Percentiles rank a stretch among this genome's conserved stretches.
Conservation (phyloP, 805 yeast species). For the Torulaspora microellipsoides region DNA sequence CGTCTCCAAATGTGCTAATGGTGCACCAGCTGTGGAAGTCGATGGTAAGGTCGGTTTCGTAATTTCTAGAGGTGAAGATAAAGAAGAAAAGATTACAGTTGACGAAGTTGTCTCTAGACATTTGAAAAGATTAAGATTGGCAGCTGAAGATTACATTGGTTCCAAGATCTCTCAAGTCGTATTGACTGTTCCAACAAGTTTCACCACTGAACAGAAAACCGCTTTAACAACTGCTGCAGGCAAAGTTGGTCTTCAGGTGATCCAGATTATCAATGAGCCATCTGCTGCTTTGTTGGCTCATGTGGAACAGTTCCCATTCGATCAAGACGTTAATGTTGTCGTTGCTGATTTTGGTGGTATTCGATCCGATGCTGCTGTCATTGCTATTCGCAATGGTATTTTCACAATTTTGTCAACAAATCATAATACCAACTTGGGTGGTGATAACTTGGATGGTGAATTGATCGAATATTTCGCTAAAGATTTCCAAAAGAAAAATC, state of each 20-base stretch:
- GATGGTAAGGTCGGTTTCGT: conserved; percentile 69
- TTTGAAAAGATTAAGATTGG: conserved; percentile 69
- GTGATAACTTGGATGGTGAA: conserved; percentile 76
- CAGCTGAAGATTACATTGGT: conserved; percentile 93
- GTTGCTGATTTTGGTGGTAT: conserved; percentile 97
- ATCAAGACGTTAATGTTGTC: conserved; percentile 41
- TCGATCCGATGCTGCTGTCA: conserved; percentile 91
- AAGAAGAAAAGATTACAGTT: conserved; percentile 54
- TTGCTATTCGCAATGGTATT: conserved; percentile 91
- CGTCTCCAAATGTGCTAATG: conserved; percentile 58
- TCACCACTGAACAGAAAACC: conserved; percentile 65
- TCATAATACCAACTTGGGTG: conserved; percentile 81
- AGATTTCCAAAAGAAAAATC: conserved; percentile 87
- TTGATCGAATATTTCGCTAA: conserved; percentile 81
- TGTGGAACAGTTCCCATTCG: conserved; percentile 43
- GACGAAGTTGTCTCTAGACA: conserved; percentile 83
- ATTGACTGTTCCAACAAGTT: conserved; percentile 86
- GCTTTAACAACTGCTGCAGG: conserved; percentile 58
- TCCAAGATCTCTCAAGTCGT: conserved; percentile 75
- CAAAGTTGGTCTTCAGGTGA: conserved; percentile 70
- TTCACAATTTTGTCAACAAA: conserved; percentile 82
- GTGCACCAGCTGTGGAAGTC: conserved; percentile 36
- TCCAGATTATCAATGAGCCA: conserved; percentile 90
- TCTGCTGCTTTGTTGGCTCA: conserved; percentile 87
- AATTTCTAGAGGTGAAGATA: conserved; percentile 45